Evolutionary conservation across 306 rosid genomes (phyloP), one percentile per base, ranked within the genome.

Genomic region (Trifolium fragiferum): DNA sequence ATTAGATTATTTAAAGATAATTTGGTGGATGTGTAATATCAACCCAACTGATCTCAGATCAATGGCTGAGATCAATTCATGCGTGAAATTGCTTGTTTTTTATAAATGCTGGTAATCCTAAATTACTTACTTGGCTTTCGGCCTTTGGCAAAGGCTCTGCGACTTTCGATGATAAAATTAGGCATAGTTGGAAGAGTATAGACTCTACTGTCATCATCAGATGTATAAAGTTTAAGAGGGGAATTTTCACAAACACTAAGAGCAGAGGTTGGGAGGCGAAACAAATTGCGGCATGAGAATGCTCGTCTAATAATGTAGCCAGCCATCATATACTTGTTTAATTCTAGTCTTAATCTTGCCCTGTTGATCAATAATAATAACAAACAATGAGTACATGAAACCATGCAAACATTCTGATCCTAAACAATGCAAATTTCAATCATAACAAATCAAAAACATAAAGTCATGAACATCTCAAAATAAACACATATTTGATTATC

Each of bases 131-230:
- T 88, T 80, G 96, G 83, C 83, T 90, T 94, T 38, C 96, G 88
- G 68, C 88, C 98, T 81, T 92, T 92, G 60, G 97, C 99, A 83
- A 83, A 92, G 72, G 93, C 82, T 83, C 97, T 82, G 76, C 95
- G 93, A 82, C 73, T 84, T 65, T 92, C 89, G 1, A 49, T 10
- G 54, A 81, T 20, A 43, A 89, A 89, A 69, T 87, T 74, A 54
- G 80, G 63, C 63, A 13, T 13, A 11, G 37, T 11, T 25, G 43
- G 43, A 30, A n/a, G 12, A 30, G 41, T 32, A 10, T 30, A 8
- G 20, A 32, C 43, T 60, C 66, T 60, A 32, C 21, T 15, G 20
- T 3, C 15, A 15, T 33, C 43, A 15, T 60, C 66, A 60, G 40
- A 7, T 15, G 33, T 4, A n/a, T 11, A 60, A 30, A 15, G 20